Base-by-base conservation (phyloP, 129 eudicot genomes). In the Flaveria ramosissima region DNA sequence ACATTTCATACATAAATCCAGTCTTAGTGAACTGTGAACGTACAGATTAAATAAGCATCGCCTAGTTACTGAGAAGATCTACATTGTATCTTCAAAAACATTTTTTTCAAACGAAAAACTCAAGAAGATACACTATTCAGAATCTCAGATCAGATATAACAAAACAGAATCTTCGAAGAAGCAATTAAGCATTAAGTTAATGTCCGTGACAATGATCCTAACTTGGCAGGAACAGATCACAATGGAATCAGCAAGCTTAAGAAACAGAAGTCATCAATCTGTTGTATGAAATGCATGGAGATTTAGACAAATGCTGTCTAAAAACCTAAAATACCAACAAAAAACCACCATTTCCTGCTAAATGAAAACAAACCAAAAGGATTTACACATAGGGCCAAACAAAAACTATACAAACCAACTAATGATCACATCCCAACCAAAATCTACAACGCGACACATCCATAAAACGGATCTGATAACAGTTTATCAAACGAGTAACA, bases 341-440 rank as follows among this genome's bases (percentile, higher is more conserved):
- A 42, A n/a, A 68, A 0, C 59, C n/a, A 24, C 57, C 39, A 71
- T 70, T 71, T 78, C 68, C 52, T 68, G 12, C 63, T 7, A 69
- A 9, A 71, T 69, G 36, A 30, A 56, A 69, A 5, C 15, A 57
- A 46, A 62, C 16, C 15, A 24, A 3, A 36, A 2, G 27, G 42
- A 32, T 53, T 67, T 55, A 20, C 73, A 76, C 9, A 32, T 64
- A 47, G 4, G 39, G 53, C 12, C 53, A 39, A n/a, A 65, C 24
- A 26, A 23, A 42, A 41, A 24, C 30, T 4, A 46, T 8, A 61
- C 71, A 62, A 26, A 32, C 51, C 2, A 73, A 50, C 48, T 75
- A 75, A 63, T 14, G 39, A 64, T 65, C 52, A 21, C 52, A 67
- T 76, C 73, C 51, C 42, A 76, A 64, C 1, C 67, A 51, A 48